Evolutionary conservation across 2,329 filamentous ascomycete genomes (phyloP).

Genomic region (Ceratocystis diversiconidia): DNA sequence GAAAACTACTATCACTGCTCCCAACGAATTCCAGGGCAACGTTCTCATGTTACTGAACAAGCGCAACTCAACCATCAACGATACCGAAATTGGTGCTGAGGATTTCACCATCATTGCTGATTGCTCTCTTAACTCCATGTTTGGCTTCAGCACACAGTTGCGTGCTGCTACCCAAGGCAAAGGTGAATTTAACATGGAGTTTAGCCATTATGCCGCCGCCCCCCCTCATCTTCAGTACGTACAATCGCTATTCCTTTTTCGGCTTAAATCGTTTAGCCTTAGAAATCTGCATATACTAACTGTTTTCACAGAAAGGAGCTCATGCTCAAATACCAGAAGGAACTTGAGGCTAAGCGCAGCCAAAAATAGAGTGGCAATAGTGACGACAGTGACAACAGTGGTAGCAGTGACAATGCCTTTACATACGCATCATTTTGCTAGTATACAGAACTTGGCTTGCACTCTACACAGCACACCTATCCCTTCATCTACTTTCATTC

Average conservation of each 20-base stretch:
- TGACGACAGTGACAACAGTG: too few species aligned
- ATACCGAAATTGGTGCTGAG: conserved; percentile 85
- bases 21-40: conserved; percentile 93
- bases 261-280: too few species aligned
- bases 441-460: too few species aligned
- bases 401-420: too few species aligned
- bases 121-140: conserved; percentile 93
- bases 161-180: conserved; percentile 93
- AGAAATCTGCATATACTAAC: conserved; percentile 21
- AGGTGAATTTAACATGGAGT: conserved; percentile 98
- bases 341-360: conserved; percentile 41
- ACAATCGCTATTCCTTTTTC: neutral
- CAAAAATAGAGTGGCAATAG: conserved; percentile 10
- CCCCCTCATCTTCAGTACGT: conserved; percentile 78
- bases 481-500: too few species aligned
- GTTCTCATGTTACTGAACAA: conserved; percentile 94
- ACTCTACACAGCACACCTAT: too few species aligned
- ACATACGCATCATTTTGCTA: too few species aligned
- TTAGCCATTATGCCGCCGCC: conserved; percentile 84
- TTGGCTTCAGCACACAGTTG: conserved; percentile 84
- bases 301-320: conserved; percentile 38
- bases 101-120: conserved; percentile 89
- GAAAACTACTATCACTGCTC: conserved; percentile 94
- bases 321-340: conserved; percentile 43
- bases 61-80: conserved; percentile 84